These are phyloP conservation scores for Coelastrella sp. DNA, from an alignment of 139 green algal species.

Conservation along the genomic window DNA sequence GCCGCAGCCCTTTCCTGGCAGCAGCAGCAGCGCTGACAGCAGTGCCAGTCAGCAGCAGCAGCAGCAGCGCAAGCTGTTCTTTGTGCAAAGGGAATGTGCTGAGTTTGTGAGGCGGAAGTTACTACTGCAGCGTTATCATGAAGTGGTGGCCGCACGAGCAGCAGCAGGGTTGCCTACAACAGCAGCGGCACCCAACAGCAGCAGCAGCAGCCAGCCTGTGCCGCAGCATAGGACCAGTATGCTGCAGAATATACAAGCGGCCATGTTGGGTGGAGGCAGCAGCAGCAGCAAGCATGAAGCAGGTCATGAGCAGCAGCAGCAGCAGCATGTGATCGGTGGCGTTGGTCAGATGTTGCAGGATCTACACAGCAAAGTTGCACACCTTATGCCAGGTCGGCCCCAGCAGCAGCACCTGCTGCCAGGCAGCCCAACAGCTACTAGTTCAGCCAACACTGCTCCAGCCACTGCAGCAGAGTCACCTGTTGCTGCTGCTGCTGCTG, in stretches of 20 bases:
- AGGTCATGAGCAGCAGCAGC: not conserved
- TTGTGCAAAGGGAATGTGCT: slow-evolving; percentile 11
- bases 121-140: slow-evolving; percentile 25
- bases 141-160: slow-evolving; percentile 26
- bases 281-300: not conserved
- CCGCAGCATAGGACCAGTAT: not conserved
- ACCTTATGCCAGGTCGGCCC: not conserved
- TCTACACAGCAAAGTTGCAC: not conserved
- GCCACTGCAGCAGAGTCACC: not conserved
- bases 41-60: not conserved
- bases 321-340: not conserved
- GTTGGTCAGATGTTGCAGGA: not conserved
- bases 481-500: not conserved
- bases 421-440: not conserved
- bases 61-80: slow-evolving; percentile 42
- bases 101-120: slow-evolving; percentile 40
- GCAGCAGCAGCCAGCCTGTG: not conserved
- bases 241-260: slow-evolving; percentile 11
- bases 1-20: not conserved
- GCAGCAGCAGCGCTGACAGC: not conserved
- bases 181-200: not conserved
- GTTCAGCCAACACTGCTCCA: not conserved
- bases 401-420: slow-evolving; percentile 27
- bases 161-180: slow-evolving; percentile 22
- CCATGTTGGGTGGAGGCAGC: not conserved